Base-by-base conservation (phyloP, 2,329 filamentous ascomycete genomes). In the Exophiala viscosa region DNA sequence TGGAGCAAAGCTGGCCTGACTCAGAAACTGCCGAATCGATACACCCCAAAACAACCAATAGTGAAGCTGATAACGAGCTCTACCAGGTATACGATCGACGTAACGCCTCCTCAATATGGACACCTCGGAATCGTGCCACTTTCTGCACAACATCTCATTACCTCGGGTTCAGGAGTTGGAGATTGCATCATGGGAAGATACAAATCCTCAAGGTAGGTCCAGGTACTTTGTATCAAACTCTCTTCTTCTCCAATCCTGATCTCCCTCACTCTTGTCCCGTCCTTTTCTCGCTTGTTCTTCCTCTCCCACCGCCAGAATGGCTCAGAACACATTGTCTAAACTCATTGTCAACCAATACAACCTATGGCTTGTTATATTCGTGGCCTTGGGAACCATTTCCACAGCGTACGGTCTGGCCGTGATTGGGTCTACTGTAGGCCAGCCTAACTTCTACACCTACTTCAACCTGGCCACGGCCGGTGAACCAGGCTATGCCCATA, bases 351-450 rank as follows among this genome's bases (percentile, higher is more conserved):
- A 69, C 44, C 45, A 60, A 9, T 67, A 66, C 61, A 69, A 69
- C 48, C 58, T 69, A 20, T 61, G 61, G 51, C 60, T 70, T 31
- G 65, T 69, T 13, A 54, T 65, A 23, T 68, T 67, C 38, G 67
- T 70, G 3, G 66, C 67, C 31, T 51, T 69, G 17, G 67, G 68
- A 33, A 65, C 66, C 13, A 68, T 65, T 18, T 62, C 67, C 14
- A 66, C 63, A 46, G 64, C 65, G 17, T 69, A 69, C 54, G 55
- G 64, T n/a, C 59, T 66, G 43, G 65, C 66, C 15, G 62, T 69
- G 44, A 74, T 76, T 36, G 67, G 69, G 7, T 72, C 71, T 5
- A 75, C 73, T 2, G 68, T 76, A 35, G 74, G 74, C 1, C 73
- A 76, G 51, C 72, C 73, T 5, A 69, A 65, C 39, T 76, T 76